Conservation (phyloP, 805 yeast genomes). For the Lipomyces lipofer region DNA sequence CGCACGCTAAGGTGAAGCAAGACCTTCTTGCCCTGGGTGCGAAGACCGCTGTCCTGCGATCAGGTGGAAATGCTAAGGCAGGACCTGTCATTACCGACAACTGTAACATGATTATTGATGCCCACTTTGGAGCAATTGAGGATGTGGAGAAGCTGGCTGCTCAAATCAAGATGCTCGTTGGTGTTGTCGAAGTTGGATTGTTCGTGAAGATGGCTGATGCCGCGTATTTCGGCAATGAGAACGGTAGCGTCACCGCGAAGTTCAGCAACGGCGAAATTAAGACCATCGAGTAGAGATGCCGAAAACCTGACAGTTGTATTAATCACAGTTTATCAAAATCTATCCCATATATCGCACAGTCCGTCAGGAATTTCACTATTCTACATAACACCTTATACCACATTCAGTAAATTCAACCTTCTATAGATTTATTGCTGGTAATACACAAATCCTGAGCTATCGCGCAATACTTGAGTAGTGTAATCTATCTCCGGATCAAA, state of each 20-base stretch:
- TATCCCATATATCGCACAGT: not conserved
- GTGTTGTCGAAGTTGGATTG: conserved; percentile 95
- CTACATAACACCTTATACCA: not conserved
- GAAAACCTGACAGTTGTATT: too few species aligned
- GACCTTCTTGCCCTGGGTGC: conserved; percentile 70
- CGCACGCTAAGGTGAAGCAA: conserved; percentile 71
- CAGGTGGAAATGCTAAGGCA: conserved; percentile 89
- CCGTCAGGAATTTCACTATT: not conserved
- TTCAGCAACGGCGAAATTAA: conserved; percentile 21
- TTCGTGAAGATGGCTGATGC: conserved; percentile 70
- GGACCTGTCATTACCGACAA: conserved; percentile 97
- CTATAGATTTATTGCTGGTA: conserved; percentile 18
- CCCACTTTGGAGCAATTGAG: conserved; percentile 79
- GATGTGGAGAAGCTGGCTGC: conserved; percentile 52
- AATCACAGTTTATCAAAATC: not conserved
- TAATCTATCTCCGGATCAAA: conserved; percentile 38
- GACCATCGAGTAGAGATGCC: conserved; percentile 6
- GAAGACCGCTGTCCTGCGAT: conserved; percentile 62
- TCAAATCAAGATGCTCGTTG: conserved; percentile 72
- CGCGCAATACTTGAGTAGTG: conserved; percentile 32
- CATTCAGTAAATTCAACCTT: not conserved
- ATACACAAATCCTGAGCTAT: conserved; percentile 31
- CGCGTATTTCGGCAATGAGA: conserved; percentile 86
- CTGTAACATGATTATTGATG: conserved; percentile 89
- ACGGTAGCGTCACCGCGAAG: conserved; percentile 54